phyloP scores from a whole-genome alignment of 192 early-diverging fungal genomes.

The Dispira parvispora region DNA sequence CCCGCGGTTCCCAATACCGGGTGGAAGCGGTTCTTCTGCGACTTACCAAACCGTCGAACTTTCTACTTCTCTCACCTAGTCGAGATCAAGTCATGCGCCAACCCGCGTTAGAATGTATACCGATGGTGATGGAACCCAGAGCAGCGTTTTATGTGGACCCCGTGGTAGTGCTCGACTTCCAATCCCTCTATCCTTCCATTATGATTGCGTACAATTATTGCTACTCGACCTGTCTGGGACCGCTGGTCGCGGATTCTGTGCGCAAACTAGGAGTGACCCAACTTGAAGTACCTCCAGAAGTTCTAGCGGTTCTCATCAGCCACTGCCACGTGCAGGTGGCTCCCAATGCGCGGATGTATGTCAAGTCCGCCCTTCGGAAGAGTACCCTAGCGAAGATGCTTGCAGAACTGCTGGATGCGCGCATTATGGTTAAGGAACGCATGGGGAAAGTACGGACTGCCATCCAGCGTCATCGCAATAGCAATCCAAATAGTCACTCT shows the following conservation, averaged over 20 bases:
- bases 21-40: conserved; percentile 73
- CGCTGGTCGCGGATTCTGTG: background rate
- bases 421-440: conserved; percentile 74
- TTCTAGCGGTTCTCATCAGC: conserved; percentile 35
- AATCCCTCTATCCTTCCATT: conserved; percentile 83
- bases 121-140: conserved; percentile 75
- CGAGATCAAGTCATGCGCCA: conserved; percentile 53
- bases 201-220: conserved; percentile 98
- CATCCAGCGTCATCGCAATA: too few relatives aligned
- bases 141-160: conserved; percentile 73
- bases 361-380: conserved; percentile 62
- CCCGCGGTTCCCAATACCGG: conserved; percentile 80
- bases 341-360: conserved; percentile 76
- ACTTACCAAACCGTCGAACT: conserved; percentile 62
- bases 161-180: conserved; percentile 80
- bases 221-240: conserved; percentile 79
- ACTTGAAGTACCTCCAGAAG: conserved; percentile 36
- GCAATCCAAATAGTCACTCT: background rate
- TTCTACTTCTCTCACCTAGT: conserved; percentile 57
- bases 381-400: conserved; percentile 74
- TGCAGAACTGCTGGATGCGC: conserved; percentile 69
- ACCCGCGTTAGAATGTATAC: conserved; percentile 70
- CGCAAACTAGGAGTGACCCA: conserved; percentile 34
- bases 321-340: conserved; percentile 25
- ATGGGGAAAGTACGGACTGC: conserved; percentile 44